A percentile compares a stretch with the other conserved stretches of the same genome.
These are phyloP conservation scores for Phylloporus arenicola DNA, from an alignment of 768 basidiomycete genomes.

Conservation along the genomic window DNA sequence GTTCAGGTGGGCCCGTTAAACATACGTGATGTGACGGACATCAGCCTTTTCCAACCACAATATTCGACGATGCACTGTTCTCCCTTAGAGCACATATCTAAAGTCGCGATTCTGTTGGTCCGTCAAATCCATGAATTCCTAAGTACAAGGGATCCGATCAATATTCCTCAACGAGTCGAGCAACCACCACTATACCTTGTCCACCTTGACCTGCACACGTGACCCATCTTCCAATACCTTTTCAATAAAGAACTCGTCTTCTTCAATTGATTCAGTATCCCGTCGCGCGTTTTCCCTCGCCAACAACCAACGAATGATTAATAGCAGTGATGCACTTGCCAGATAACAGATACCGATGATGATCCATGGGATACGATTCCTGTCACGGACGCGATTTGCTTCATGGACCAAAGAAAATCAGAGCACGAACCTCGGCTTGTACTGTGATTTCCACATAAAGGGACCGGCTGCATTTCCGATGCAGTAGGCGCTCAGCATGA, in stretches of 20 bases:
- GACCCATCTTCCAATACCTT: conserved; percentile 47
- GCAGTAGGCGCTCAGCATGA: conserved; percentile 69
- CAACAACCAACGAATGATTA: conserved; percentile 50
- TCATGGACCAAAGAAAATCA: neutral
- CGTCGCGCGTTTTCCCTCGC: conserved; percentile 58
- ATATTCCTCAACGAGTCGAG: neutral
- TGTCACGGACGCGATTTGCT: conserved; percentile 16
- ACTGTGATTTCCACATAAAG: conserved; percentile 71
- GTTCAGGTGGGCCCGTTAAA: too few relatives aligned
- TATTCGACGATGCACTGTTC: neutral
- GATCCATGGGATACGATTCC: conserved; percentile 73
- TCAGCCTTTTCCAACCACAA: neutral
- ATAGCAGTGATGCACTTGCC: conserved; percentile 43
- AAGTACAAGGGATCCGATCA: neutral
- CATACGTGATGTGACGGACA: neutral
- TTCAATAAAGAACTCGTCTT: conserved; percentile 60
- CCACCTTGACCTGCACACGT: conserved; percentile 50
- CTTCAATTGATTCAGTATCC: conserved; percentile 52
- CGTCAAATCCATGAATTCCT: conserved; percentile 72
- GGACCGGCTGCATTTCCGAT: conserved; percentile 64
- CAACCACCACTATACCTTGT: conserved; percentile 43
- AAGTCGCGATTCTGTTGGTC: conserved; percentile 69
- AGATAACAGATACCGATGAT: conserved; percentile 65
- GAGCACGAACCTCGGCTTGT: conserved; percentile 51
- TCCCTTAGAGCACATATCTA: conserved; percentile 55